Base-by-base conservation (phyloP, 1,139 yeast genomes). In the Zygosaccharomyces sapae region DNA sequence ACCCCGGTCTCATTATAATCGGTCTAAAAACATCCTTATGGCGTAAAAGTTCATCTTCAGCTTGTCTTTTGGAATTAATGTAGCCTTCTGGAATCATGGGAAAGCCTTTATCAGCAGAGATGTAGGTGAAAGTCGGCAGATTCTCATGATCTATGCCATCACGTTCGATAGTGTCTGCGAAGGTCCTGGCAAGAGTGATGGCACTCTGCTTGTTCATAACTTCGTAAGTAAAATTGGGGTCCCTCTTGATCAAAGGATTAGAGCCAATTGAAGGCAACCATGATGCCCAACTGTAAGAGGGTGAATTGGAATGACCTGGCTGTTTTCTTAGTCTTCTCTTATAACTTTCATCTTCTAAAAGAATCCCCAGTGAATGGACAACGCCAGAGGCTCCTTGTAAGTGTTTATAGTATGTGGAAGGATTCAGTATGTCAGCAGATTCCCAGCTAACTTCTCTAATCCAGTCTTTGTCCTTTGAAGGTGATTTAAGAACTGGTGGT, bases 321-420 rank as follows among this genome's bases (percentile, higher is more conserved):
- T 39, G 57, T 63, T 61, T 54, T 66, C 57, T 55, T 39, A 53
- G 50, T 10, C 72, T 57, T 43, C 72, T 67, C 64, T 89, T 89
- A 65, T 89, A 89, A 31, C 75, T 68, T 46, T 71, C 78, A 54
- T 83, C 76, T 56, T 86, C 92, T 41, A 87, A 70, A 9, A 88
- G 67, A 12, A 85, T 73, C 0, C 97, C 97, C 50, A 89, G 72
- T 0, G 92, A 76, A 62, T 88, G 96, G n/a, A 89, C 90, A 1
- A 88, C 92, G 0, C 86, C 81, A 42, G 74, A 73, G 1, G 80
- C 77, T 35, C 74, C 72, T 29, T 61, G 53, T 31, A 88, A 62
- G 37, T 74, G 67, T 3, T 71, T 63, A 20, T 62, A 56, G 62
- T 86, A 86, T 0, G 83, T 70, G 0, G 71, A 63, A 0, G 89